Evolutionary conservation across 2,329 filamentous ascomycete species (phyloP).

Genomic region (Botrytis tulipae): DNA sequence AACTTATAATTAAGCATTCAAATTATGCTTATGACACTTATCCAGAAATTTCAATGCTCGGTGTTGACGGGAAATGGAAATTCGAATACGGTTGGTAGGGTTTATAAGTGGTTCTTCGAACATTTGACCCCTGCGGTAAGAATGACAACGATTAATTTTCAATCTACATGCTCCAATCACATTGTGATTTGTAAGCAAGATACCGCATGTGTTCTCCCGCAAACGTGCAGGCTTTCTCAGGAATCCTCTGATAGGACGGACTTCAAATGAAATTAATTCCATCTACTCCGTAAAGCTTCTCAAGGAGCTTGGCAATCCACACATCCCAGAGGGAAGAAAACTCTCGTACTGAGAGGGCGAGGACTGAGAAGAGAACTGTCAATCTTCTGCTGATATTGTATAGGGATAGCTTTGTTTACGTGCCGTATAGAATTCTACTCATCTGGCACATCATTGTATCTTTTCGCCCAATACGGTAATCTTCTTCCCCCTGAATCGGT

Average conservation of each 20-base stretch:
- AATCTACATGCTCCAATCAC: background rate
- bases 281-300: background rate
- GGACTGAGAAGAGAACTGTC: background rate
- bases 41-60: background rate
- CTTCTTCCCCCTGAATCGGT: constrained; percentile 1
- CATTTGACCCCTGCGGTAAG: background rate
- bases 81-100: constrained; percentile 10
- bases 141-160: background rate
- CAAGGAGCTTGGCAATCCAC: background rate
- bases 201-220: background rate
- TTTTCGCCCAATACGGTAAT: background rate
- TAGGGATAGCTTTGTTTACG: background rate
- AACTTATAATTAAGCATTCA: background rate
- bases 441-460: background rate
- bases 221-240: background rate
- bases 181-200: background rate
- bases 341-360: background rate
- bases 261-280: background rate
- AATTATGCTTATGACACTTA: constrained; percentile 13
- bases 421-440: background rate
- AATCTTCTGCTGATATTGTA: background rate
- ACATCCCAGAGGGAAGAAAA: background rate
- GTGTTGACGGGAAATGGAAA: constrained; percentile 1
- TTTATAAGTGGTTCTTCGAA: constrained; percentile 6
- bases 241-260: background rate